Evolutionary conservation across 2,329 filamentous ascomycete genomes (phyloP).

Genomic region (Phoma sp.): DNA sequence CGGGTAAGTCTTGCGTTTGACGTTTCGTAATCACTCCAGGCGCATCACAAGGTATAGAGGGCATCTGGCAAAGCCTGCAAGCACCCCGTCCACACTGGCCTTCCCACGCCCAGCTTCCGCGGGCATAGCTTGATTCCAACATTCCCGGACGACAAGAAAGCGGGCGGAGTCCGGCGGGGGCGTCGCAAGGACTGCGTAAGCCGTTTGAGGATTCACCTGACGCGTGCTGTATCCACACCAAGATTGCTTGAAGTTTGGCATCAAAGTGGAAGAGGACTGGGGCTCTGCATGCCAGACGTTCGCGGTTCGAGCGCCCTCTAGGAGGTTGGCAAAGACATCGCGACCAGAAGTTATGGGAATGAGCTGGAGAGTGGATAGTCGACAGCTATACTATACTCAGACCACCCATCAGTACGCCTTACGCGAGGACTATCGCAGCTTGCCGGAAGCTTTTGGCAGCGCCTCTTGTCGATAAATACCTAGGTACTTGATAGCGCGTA

Average conservation of each 20-base stretch:
- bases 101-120: neutral
- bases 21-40: constrained; percentile 21
- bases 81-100: neutral
- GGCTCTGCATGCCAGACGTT: constrained; percentile 11
- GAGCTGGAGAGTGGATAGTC: constrained; percentile 39
- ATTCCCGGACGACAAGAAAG: constrained; percentile 3
- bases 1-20: constrained; percentile 69
- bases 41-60: constrained; percentile 34
- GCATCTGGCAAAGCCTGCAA: neutral
- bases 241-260: constrained; percentile 13
- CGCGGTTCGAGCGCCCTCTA: constrained; percentile 4
- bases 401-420: constrained; percentile 42
- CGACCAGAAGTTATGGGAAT: constrained; percentile 33
- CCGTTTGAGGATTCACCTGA: constrained; percentile 1
- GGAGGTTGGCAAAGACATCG: constrained; percentile 27
- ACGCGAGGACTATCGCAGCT: constrained; percentile 43
- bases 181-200: constrained; percentile 2
- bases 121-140: neutral
- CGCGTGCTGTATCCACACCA: constrained; percentile 1
- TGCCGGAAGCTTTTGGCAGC: constrained; percentile 58
- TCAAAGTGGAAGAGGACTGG: constrained; percentile 20
- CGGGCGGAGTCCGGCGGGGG: neutral
- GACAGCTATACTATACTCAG: constrained; percentile 42
- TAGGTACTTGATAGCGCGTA: constrained; percentile 69
- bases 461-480: constrained; percentile 69